Evolutionary conservation across 2,329 filamentous ascomycete species (phyloP).

Genomic region (Fusarium sp.): DNA sequence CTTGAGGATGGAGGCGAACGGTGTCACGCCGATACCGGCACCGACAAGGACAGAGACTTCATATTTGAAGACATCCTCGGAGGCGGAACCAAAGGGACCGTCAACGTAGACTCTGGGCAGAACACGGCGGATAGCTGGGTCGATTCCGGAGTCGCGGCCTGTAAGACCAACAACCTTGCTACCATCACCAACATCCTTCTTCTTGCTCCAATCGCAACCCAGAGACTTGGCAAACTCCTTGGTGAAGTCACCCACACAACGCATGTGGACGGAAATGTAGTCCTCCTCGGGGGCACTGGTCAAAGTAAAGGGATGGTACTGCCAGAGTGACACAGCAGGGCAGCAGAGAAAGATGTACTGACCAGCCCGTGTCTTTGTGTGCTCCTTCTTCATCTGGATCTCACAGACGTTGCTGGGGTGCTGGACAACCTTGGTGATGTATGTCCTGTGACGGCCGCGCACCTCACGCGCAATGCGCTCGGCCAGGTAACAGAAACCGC

Average conservation of each 20-base stretch:
- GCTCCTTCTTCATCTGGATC: slow-evolving; percentile 91
- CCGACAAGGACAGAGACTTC: slow-evolving; percentile 83
- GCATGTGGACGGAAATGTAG: slow-evolving; percentile 88
- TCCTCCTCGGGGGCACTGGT: slow-evolving; percentile 91
- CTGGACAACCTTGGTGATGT: slow-evolving; percentile 89
- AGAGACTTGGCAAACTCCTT: slow-evolving; percentile 75
- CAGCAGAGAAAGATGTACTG: slow-evolving; percentile 93
- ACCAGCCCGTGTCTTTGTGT: slow-evolving; percentile 83
- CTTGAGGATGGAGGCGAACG: slow-evolving; percentile 88
- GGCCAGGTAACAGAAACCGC: slow-evolving; percentile 82
- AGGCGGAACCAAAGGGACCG: slow-evolving; percentile 86
- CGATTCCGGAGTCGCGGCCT: slow-evolving; percentile 68
- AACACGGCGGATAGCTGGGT: slow-evolving; percentile 77
- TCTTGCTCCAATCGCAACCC: slow-evolving; percentile 78
- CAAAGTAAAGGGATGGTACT: slow-evolving; percentile 88
- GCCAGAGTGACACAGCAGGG: slow-evolving; percentile 86
- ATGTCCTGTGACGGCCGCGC: slow-evolving; percentile 84
- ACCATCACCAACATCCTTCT: slow-evolving; percentile 54
- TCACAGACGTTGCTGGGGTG: slow-evolving; percentile 90
- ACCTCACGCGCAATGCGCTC: slow-evolving; percentile 84
- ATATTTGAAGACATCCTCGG: slow-evolving; percentile 91
- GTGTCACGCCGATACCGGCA: slow-evolving; percentile 87
- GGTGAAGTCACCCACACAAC: slow-evolving; percentile 86
- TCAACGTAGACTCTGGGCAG: slow-evolving; percentile 86
- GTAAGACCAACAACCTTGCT: slow-evolving; percentile 78